Evolutionary conservation across 108 stramenopile species (phyloP).

Genomic region (Skeletonema marinoi): DNA sequence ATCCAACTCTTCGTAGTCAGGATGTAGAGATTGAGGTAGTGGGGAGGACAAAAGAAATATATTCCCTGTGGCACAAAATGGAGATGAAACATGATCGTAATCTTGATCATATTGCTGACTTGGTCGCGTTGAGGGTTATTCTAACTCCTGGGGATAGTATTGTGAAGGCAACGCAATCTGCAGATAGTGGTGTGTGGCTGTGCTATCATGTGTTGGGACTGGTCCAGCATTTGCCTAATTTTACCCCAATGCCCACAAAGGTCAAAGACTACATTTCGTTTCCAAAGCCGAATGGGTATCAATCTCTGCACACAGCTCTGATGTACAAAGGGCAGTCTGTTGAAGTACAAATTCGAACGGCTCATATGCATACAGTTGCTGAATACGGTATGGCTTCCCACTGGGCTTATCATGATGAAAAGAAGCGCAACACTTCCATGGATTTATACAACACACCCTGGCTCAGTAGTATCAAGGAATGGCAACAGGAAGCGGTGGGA

Average conservation of each 20-base stretch:
- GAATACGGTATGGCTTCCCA: slow-evolving; percentile 94
- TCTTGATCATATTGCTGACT: slow-evolving; percentile 89
- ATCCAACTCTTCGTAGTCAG: slow-evolving; percentile 75
- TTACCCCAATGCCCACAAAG: slow-evolving; percentile 87
- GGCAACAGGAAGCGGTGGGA: slow-evolving; percentile 82
- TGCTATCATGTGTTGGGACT: slow-evolving; percentile 94
- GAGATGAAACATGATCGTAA: slow-evolving; percentile 81
- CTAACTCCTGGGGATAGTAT: slow-evolving; percentile 59
- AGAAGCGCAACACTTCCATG: slow-evolving; percentile 47
- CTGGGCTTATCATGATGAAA: slow-evolving; percentile 84
- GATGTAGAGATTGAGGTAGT: slow-evolving; percentile 71
- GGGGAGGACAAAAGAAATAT: slow-evolving; percentile 92
- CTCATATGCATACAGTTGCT: slow-evolving; percentile 93
- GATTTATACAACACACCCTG: slow-evolving; percentile 83
- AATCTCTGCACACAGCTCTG: slow-evolving; percentile 90
- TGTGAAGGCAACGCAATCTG: slow-evolving; percentile 38
- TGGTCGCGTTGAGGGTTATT: slow-evolving; percentile 92
- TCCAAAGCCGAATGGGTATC: slow-evolving; percentile 95
- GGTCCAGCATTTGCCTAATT: slow-evolving; percentile 89
- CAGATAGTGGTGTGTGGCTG: slow-evolving; percentile 84
- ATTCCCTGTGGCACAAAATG: slow-evolving; percentile 96
- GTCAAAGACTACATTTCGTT: slow-evolving; percentile 96
- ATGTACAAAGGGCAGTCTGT: slow-evolving; percentile 89
- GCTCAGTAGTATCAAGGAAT: slow-evolving; percentile 90
- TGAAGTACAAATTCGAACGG: slow-evolving; percentile 95